These are phyloP conservation scores for Metarhizium rileyi DNA, from an alignment of 2,329 filamentous ascomycete genomes.

Conservation along the genomic window DNA sequence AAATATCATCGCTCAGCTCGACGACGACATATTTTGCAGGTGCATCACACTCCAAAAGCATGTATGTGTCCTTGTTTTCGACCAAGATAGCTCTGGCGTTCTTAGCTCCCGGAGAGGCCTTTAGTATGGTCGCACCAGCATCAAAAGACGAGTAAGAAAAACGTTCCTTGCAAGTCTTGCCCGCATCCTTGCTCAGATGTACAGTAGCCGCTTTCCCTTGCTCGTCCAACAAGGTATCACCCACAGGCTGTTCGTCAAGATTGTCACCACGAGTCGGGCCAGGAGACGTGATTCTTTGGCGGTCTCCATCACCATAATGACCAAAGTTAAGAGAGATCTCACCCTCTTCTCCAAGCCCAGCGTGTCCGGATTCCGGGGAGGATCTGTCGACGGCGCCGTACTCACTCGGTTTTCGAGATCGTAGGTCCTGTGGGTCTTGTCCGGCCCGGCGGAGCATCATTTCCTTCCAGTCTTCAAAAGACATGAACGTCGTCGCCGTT, in stretches of 20 bases:
- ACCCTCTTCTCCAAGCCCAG: constrained; percentile 74
- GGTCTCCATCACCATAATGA: constrained; percentile 16
- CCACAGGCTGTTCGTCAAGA: constrained; percentile 22
- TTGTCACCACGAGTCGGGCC: constrained; percentile 11
- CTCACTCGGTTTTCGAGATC: constrained; percentile 50
- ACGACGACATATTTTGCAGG: constrained; percentile 90
- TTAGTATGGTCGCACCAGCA: constrained; percentile 85
- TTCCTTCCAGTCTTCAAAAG: constrained; percentile 97
- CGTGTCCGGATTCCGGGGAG: constrained; percentile 58
- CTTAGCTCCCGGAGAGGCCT: constrained; percentile 78
- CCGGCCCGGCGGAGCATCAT: constrained; percentile 81
- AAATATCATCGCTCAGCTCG: constrained; percentile 76
- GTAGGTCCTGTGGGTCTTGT: constrained; percentile 58
- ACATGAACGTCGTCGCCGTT: constrained; percentile 57
- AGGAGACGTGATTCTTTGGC: constrained; percentile 1
- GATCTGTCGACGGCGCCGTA: constrained; percentile 34
- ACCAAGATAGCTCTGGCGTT: constrained; percentile 82
- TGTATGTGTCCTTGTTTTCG: constrained; percentile 98
- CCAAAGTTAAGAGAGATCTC: constrained; percentile 62
- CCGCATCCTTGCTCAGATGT: constrained; percentile 79
- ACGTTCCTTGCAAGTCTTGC: constrained; percentile 93
- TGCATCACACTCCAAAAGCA: constrained; percentile 83
- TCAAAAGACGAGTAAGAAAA: constrained; percentile 98
- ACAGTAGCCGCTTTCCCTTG: constrained; percentile 41
- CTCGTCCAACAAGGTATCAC: constrained; percentile 29